phyloP scores from a whole-genome alignment of 2,329 filamentous ascomycete genomes.

The Epichloe scottii region DNA sequence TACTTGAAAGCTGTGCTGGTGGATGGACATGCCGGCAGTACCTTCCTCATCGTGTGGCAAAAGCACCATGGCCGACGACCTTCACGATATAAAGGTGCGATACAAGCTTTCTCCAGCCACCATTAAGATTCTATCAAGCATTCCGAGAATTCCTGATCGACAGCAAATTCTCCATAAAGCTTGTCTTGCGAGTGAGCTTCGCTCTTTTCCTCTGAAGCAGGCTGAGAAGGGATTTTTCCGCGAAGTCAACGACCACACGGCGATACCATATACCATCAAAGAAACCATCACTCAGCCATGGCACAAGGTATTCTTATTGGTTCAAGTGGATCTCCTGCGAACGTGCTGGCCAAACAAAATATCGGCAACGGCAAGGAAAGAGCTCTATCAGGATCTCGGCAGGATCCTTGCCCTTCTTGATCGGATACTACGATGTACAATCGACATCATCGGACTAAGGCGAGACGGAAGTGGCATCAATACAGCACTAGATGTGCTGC shows the following conservation, averaged over 20 bases:
- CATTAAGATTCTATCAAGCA: slow-evolving; percentile 17
- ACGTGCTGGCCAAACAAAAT: slow-evolving; percentile 46
- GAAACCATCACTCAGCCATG: slow-evolving; percentile 41
- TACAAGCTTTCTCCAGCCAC: slow-evolving; percentile 22
- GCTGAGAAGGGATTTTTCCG: slow-evolving; percentile 24
- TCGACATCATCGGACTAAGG: slow-evolving; percentile 25
- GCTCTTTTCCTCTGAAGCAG: slow-evolving; percentile 23
- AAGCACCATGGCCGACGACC: not conserved
- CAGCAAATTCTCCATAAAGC: slow-evolving; percentile 24
- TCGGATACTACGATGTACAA: slow-evolving; percentile 22
- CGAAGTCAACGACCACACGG: slow-evolving; percentile 25
- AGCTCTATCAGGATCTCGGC: slow-evolving; percentile 19
- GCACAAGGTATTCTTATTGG: slow-evolving; percentile 65
- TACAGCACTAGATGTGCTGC: slow-evolving; percentile 62
- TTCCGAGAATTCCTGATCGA: slow-evolving; percentile 16
- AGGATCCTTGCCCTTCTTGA: slow-evolving; percentile 23
- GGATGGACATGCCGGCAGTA: not conserved
- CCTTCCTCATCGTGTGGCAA: not conserved
- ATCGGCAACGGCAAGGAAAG: slow-evolving; percentile 18
- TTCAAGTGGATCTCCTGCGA: slow-evolving; percentile 57
- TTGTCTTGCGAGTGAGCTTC: slow-evolving; percentile 25
- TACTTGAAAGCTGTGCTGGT: not conserved
- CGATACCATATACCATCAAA: slow-evolving; percentile 25
- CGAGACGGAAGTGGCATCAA: slow-evolving; percentile 53
- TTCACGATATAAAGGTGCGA: slow-evolving; percentile 20